These are phyloP conservation scores for Vicia sativa DNA, from an alignment of 306 rosid genomes.

Conservation along the genomic window DNA sequence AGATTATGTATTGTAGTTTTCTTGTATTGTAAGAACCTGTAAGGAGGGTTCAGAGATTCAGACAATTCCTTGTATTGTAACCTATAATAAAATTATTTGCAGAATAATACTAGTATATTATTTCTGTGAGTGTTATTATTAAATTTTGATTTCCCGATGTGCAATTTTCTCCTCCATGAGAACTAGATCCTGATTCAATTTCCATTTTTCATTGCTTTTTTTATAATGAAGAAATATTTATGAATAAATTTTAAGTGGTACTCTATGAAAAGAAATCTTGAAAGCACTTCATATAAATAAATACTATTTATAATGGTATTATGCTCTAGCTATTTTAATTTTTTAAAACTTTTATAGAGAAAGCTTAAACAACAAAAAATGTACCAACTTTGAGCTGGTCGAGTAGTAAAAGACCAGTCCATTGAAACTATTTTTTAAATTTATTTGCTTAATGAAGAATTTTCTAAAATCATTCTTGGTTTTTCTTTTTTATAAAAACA, in stretches of 20 bases:
- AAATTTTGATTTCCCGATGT: not conserved
- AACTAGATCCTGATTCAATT: not conserved
- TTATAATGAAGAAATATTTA: not conserved
- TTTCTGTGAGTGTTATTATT: slow-evolving; percentile 23
- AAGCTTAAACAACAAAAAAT: not conserved
- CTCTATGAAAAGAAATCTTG: not conserved
- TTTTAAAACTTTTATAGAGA: not conserved
- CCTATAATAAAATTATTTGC: slow-evolving; percentile 44
- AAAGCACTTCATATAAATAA: not conserved
- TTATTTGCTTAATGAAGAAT: too few species aligned
- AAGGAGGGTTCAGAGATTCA: slow-evolving; percentile 52
- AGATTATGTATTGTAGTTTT: slow-evolving; percentile 42
- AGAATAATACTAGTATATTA: slow-evolving; percentile 22
- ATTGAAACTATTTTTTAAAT: too few species aligned
- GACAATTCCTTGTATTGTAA: slow-evolving; percentile 44
- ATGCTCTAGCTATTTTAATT: too few species aligned
- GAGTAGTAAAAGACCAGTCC: too few species aligned
- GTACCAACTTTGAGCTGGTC: too few species aligned
- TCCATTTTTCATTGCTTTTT: not conserved
- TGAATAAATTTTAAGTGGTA: not conserved
- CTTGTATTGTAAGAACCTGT: slow-evolving; percentile 57
- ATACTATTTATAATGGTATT: not conserved
- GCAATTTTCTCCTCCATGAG: slow-evolving; percentile 7
- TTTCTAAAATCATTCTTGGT: too few species aligned
- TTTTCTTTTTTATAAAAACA: too few species aligned